Percentiles rank a stretch among this genome's conserved stretches.
Evolutionary conservation across 805 yeast species (phyloP).

Genomic region (Candida maesae): DNA sequence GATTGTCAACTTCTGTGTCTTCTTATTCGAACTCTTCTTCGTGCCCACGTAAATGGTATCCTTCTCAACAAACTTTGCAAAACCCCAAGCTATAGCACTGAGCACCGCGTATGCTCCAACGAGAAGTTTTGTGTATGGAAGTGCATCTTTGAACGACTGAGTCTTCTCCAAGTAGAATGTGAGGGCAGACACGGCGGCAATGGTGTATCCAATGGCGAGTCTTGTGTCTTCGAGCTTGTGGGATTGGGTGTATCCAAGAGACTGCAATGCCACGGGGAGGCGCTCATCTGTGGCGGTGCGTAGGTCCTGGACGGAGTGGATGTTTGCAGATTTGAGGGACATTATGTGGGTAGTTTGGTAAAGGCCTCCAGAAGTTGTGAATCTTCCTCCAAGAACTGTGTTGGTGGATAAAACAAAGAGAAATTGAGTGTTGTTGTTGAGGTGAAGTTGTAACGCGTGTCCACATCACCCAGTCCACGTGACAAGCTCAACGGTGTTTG

Average conservation of each 20-base stretch:
- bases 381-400: not conserved
- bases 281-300: slow-evolving; percentile 16
- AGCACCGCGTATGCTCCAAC: slow-evolving; percentile 38
- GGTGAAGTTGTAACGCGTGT: not conserved
- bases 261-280: slow-evolving; percentile 11
- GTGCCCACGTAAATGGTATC: slow-evolving; percentile 43
- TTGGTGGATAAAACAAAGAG: not conserved
- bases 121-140: slow-evolving; percentile 36
- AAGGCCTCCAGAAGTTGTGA: not conserved
- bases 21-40: slow-evolving; percentile 9
- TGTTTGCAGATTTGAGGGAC: slow-evolving; percentile 40
- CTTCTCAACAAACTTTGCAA: slow-evolving; percentile 36
- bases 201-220: slow-evolving; percentile 46
- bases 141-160: slow-evolving; percentile 38
- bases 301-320: slow-evolving; percentile 26
- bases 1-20: slow-evolving; percentile 26
- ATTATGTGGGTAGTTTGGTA: not conserved
- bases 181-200: slow-evolving; percentile 45
- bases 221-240: slow-evolving; percentile 42
- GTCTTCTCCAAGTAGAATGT: slow-evolving; percentile 51
- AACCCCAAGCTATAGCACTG: slow-evolving; percentile 37
- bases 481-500: too few species aligned
- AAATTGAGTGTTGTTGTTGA: not conserved
- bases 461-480: not conserved
- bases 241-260: slow-evolving; percentile 40